These are phyloP conservation scores for Monilinia fructicola DNA, from an alignment of 2,329 filamentous ascomycete species.

Conservation along the genomic window DNA sequence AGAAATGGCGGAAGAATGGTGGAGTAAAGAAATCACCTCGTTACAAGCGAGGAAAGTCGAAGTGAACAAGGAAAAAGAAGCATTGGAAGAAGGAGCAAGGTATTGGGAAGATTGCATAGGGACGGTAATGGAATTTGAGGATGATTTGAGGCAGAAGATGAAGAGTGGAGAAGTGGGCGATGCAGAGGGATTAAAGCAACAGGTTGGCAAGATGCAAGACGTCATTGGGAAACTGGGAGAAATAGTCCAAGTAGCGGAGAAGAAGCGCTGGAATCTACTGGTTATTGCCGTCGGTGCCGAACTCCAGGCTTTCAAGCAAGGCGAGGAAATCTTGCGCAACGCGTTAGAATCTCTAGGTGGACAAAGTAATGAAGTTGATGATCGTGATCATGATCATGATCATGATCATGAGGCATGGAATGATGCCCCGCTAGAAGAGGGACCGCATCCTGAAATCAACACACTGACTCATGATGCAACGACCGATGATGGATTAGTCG, in stretches of 20 bases:
- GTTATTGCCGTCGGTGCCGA: constrained; percentile 76
- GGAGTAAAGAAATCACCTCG: constrained; percentile 60
- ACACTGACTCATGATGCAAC: background rate
- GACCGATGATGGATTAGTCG: constrained; percentile 13
- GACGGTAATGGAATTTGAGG: constrained; percentile 64
- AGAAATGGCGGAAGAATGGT: constrained; percentile 70
- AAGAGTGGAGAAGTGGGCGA: constrained; percentile 43
- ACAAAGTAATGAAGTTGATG: constrained; percentile 3
- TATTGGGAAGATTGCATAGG: constrained; percentile 65
- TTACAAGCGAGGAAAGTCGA: constrained; percentile 55
- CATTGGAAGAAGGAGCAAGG: constrained; percentile 64
- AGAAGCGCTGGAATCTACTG: constrained; percentile 69
- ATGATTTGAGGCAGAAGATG: constrained; percentile 58
- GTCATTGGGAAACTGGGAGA: constrained; percentile 57
- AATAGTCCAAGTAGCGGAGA: constrained; percentile 55
- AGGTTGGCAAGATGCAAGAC: constrained; percentile 56
- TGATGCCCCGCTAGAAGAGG: constrained; percentile 2
- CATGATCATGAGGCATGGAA: constrained; percentile 25
- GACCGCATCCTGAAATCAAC: background rate
- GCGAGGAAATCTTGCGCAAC: constrained; percentile 53
- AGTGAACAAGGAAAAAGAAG: constrained; percentile 61
- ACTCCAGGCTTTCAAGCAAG: constrained; percentile 63
- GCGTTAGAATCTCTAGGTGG: constrained; percentile 35
- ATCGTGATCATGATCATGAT: constrained; percentile 5
- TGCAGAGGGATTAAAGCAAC: constrained; percentile 45